These are phyloP conservation scores for Fusarium chuoi DNA, from an alignment of 2,329 filamentous ascomycete species.

Conservation along the genomic window DNA sequence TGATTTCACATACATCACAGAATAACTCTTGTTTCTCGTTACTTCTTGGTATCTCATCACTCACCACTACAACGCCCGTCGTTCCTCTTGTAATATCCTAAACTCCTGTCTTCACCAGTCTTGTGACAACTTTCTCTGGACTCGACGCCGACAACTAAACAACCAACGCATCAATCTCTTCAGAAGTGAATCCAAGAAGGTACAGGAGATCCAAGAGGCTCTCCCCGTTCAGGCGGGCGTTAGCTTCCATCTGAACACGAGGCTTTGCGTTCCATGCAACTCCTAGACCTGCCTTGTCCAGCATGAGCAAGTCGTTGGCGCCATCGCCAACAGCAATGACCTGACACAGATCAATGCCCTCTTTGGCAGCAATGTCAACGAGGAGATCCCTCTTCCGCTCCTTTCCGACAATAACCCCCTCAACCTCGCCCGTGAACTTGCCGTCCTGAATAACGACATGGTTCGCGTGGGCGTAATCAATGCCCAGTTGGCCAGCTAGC, in stretches of 20 bases:
- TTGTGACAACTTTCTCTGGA: conserved; percentile 18
- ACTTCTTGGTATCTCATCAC: conserved; percentile 37
- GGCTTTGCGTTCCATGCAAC: conserved; percentile 89
- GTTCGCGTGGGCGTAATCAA: conserved; percentile 92
- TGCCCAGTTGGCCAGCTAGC: conserved; percentile 81
- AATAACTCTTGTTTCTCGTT: conserved; percentile 16
- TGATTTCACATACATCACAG: background rate
- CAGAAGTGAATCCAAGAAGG: conserved; percentile 75
- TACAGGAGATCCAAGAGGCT: conserved; percentile 78
- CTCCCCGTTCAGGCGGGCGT: conserved; percentile 75
- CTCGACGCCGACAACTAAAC: conserved; percentile 23
- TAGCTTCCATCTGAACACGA: conserved; percentile 80
- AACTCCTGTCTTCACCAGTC: conserved; percentile 13
- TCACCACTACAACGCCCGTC: conserved; percentile 34
- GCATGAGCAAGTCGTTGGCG: conserved; percentile 85
- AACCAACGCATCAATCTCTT: conserved; percentile 59
- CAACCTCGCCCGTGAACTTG: conserved; percentile 76
- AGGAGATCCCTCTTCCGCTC: conserved; percentile 79
- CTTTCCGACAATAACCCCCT: conserved; percentile 78
- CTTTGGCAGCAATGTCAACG: conserved; percentile 74
- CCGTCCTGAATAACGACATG: conserved; percentile 74
- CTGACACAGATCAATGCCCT: conserved; percentile 72
- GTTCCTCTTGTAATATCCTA: conserved; percentile 26
- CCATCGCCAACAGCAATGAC: conserved; percentile 82
- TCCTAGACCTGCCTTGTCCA: conserved; percentile 77